phyloP scores from a whole-genome alignment of 73 alveolate species.

The Paraurostyla sp. region DNA sequence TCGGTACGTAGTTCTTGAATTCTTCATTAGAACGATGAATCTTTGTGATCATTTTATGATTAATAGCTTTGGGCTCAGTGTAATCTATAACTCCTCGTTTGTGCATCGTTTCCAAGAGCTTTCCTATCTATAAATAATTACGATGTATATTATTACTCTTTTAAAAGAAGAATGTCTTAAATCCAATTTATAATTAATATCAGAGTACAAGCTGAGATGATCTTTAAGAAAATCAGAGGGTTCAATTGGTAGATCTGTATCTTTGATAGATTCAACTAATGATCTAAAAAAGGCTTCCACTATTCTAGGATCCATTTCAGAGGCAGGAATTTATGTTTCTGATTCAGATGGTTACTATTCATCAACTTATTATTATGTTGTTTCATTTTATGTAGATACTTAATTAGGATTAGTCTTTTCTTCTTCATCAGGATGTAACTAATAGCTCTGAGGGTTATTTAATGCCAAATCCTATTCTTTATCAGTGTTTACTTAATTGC shows the following conservation, averaged over 20 bases:
- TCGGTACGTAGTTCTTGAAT: constrained; percentile 4
- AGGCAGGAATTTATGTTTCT: neutral
- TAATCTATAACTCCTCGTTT: constrained; percentile 56
- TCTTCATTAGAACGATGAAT: constrained; percentile 10
- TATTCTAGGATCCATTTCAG: constrained; percentile 48
- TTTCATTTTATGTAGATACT: neutral
- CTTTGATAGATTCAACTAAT: neutral
- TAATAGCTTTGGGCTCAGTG: constrained; percentile 19
- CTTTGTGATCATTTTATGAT: constrained; percentile 42
- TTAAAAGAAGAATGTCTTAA: constrained; percentile 27
- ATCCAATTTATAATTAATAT: constrained; percentile 9
- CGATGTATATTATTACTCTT: neutral
- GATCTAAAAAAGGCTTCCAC: constrained; percentile 38
- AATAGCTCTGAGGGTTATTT: neutral
- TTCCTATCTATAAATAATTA: constrained; percentile 43
- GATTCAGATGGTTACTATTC: neutral
- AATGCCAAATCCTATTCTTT: neutral
- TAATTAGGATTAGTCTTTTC: neutral
- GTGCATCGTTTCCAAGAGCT: constrained; percentile 54
- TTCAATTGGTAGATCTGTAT: constrained; percentile 46
- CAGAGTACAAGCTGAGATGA: neutral
- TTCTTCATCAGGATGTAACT: neutral
- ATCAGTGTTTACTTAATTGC: neutral
- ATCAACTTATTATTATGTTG: neutral
- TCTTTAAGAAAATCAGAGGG: constrained; percentile 44